Evolutionary conservation across 805 yeast genomes (phyloP).

Genomic region (Sugiyamaella americana): DNA sequence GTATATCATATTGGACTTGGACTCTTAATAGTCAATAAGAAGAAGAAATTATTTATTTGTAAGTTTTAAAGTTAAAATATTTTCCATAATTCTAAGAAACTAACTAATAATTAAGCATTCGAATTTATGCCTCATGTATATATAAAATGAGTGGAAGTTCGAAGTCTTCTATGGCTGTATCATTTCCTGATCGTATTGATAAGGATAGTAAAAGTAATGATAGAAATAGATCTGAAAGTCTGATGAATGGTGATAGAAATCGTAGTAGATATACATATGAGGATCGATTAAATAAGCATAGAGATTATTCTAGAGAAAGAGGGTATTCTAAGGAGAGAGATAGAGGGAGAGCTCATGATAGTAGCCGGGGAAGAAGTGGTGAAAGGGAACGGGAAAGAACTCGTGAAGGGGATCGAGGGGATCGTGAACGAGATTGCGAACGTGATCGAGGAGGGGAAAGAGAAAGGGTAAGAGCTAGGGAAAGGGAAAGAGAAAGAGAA

Average conservation of each 20-base stretch:
- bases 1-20: no score
- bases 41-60: no score
- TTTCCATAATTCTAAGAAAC: no score
- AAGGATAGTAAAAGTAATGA: background rate
- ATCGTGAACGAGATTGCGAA: background rate
- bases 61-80: no score
- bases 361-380: background rate
- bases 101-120: no score
- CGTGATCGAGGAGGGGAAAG: slow-evolving; percentile 4
- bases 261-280: background rate
- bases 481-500: slow-evolving; percentile 5
- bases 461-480: background rate
- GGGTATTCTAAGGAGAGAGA: background rate
- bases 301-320: background rate
- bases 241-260: background rate
- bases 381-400: background rate
- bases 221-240: background rate
- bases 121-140: no score
- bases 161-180: slow-evolving; percentile 13
- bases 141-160: background rate
- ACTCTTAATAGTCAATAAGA: no score
- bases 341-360: background rate
- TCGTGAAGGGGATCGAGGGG: background rate
- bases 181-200: slow-evolving; percentile 11
- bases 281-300: background rate